Base-by-base conservation (phyloP, 306 rosid species). In the Fagus sylvatica region DNA sequence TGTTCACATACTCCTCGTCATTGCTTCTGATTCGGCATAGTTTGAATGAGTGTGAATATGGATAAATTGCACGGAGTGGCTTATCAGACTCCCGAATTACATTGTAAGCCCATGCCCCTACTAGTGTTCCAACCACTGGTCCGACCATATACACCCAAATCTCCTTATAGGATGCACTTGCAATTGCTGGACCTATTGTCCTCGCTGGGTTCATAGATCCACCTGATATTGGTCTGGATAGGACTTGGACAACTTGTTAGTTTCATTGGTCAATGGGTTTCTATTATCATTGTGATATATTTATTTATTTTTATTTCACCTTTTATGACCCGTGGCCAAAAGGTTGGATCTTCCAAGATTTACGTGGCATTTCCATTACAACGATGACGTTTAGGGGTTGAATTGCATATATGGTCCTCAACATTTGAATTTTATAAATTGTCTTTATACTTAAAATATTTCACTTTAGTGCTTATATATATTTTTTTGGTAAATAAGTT, bases 181-280 rank as follows among this genome's bases (percentile, higher is more conserved):
- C 97, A 75, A 92, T 67, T 37, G 97, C 98, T 19, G 98, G 97
- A 28, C 95, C 97, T 37, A 90, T 17, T 64, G 98, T 81, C 73
- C 98, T 90, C 16, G 92, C 98, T 19, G 97, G 97, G 83, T 94
- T 94, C 98, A 90, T 89, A 41, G 97, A 94, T 42, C 97, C 96
- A 34, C 97, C 98, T 37, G 97, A 90, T 80, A 92, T 74, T 28
- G 98, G 97, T 72, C 97, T 92, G 87, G 3, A 73, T 78, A 70
- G 32, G 53, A 64, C 69, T n/a, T 28, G 6, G 6, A 66, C 80
- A 82, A 51, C 6, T 65, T 11, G 34, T 55, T 1, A 62, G 28
- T 4, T 43, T 43, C 8, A 43, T 43, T 13, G 12, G 1, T 43
- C 51, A 43, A 43, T 43, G 13, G 51, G 13, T 8, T 10, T 12